Evolutionary conservation across 345 rosid species (phyloP).

Genomic region (Eucalyptus pauciflora): DNA sequence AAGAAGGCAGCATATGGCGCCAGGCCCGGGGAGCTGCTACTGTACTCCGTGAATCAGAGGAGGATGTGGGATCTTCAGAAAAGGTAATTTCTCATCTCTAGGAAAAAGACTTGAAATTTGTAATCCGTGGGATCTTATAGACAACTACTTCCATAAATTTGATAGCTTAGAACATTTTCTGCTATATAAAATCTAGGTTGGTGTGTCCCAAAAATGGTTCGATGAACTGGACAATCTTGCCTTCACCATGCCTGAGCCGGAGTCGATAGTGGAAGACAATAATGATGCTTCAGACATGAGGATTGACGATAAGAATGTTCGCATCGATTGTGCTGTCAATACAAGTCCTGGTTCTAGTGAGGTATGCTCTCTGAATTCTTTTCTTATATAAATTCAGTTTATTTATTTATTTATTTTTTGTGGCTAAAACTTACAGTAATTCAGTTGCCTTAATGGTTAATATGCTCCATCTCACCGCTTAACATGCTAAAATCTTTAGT

Average conservation of each 20-base stretch:
- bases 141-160: neutral
- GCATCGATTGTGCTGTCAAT: constrained; percentile 51
- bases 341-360: constrained; percentile 86
- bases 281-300: constrained; percentile 4
- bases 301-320: constrained; percentile 23
- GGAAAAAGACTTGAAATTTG: neutral
- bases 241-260: constrained; percentile 35
- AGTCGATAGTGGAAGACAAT: constrained; percentile 28
- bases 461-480: neutral
- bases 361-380: constrained; percentile 23
- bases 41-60: constrained; percentile 25
- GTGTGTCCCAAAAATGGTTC: constrained; percentile 85
- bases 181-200: constrained; percentile 31
- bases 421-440: too few species aligned
- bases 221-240: constrained; percentile 84
- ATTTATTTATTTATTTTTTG: too few species aligned
- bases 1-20: constrained; percentile 74
- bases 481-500: neutral
- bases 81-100: constrained; percentile 27
- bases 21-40: constrained; percentile 80
- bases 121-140: neutral
- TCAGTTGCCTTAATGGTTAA: neutral
- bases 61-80: constrained; percentile 30
- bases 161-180: neutral
- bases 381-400: neutral